phyloP scores from a whole-genome alignment of 225 moss, liverwort and hornwort genomes.

The Pseudisothecium myosuroides region DNA sequence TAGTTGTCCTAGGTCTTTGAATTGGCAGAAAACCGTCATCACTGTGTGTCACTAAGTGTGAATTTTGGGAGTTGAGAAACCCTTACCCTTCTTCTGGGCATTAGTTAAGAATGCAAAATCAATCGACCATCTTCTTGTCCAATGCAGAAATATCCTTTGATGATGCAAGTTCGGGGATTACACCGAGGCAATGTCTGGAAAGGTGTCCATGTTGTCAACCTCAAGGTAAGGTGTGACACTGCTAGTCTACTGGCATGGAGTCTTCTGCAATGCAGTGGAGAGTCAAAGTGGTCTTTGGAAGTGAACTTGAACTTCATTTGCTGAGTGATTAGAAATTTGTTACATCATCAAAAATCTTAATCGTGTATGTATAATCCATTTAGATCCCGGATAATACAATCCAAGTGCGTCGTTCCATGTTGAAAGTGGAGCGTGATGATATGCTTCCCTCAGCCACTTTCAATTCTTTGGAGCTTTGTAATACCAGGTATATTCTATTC shows the following conservation, averaged over 20 bases:
- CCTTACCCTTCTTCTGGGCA: background rate
- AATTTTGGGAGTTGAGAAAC: background rate
- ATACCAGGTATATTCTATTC: slow-evolving; percentile 21
- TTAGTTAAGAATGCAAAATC: background rate
- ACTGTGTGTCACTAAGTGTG: background rate
- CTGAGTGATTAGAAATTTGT: background rate
- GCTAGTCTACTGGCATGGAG: background rate
- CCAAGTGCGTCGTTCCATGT: slow-evolving; percentile 29
- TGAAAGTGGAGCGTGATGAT: slow-evolving; percentile 22
- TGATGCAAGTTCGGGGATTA: slow-evolving; percentile 32
- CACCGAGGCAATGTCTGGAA: slow-evolving; percentile 25
- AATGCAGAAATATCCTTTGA: slow-evolving; percentile 28
- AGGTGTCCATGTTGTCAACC: slow-evolving; percentile 37
- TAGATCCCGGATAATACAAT: slow-evolving; percentile 27
- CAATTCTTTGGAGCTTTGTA: slow-evolving; percentile 31
- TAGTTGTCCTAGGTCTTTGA: background rate
- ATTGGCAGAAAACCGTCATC: background rate
- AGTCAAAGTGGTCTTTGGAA: background rate
- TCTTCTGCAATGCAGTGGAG: background rate
- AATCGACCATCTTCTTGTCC: background rate
- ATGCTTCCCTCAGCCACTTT: background rate
- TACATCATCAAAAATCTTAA: background rate
- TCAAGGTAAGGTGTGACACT: background rate
- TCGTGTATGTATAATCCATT: background rate
- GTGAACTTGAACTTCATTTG: background rate